Evolutionary conservation across 768 basidiomycete species (phyloP), one percentile per base, ranked within the genome.

Genomic region (Tulasnella sp.): DNA sequence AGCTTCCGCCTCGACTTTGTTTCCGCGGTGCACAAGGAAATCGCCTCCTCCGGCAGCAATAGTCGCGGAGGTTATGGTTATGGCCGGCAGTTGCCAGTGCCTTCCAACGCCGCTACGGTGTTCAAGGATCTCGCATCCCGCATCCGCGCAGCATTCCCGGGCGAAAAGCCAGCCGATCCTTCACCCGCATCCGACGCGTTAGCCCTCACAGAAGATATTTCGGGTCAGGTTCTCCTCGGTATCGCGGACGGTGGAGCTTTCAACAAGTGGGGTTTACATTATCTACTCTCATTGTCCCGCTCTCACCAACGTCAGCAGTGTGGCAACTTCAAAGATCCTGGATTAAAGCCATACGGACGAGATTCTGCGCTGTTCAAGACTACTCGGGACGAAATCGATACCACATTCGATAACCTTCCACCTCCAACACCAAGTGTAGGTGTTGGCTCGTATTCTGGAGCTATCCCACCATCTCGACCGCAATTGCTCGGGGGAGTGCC

Each of bases 221-320:
- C 70, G 55, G 79, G 79, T n/a, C 73, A 81, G 46, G 72, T 81
- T 23, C 73, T 72, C 29, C 73, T 81, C 32, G 80, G 75, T 18
- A 39, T 81, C 7, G 44, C 55, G 6, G 70, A 70, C 20, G 32
- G 67, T 5, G 77, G 10, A 5, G 61, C 77, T n/a, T 81, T 61
- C 46, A 46, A 75, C n/a, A 37, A 40, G 35, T 81, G 80, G 80
- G 80, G 80, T 10, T 29, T 51, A 26, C 80, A 81, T 70, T 81
- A 81, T 48, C 74, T 80, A 29, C 80, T 70, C n/a, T 80, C 77
- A 6, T 23, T 81, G 35, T 77, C 80, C 10, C 79, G 80, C 26
- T 70, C 80, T 16, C 80, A 81, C 46, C 80, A 79, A 44, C 79
- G 80, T 51, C 79, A 81, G 70, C 76, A 79, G 37, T 81, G 80